Evolutionary conservation across 805 yeast genomes (phyloP), one percentile per base, ranked within the genome.

Genomic region (Candida argentea): DNA sequence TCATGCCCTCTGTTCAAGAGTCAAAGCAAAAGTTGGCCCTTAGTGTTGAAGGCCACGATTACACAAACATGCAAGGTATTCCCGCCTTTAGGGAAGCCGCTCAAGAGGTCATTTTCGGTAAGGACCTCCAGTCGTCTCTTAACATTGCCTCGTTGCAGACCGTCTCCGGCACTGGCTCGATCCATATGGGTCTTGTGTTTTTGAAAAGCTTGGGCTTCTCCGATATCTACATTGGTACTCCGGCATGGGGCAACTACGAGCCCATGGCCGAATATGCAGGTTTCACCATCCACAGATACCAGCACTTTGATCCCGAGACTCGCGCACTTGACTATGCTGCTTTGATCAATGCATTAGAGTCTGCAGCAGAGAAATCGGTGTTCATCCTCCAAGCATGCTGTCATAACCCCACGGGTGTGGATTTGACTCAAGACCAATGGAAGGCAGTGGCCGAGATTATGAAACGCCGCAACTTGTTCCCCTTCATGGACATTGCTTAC

Each of bases 401-500:
- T 38, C 67, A 61, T 42, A 61, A 61, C 39, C 67, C 67, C 4
- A 61, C 67, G 10, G 67, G 66, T 2, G 54, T 59, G 10, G 67
- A 61, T 39, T 54, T 46, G 32, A 29, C 54, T 16, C 27, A 41
- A 25, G 56, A 52, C 6, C 63, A 61, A 36, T 61, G 67, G 67
- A 35, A 31, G 22, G 33, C 42, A 30, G 50, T 61, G 16, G 44
- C 47, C 12, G 40, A 35, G 15, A 30, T 54, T 21, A 25, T 56
- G 20, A 44, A 52, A 31, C 25, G 31, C 16, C 44, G 44, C 17
- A 35, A 47, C 13, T 35, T 57, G 27, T 44, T 53, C 27, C 49
- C 55, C 3, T 31, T 60, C 20, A 50, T 61, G 28, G 67, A 61
- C 44, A 52, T 48, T 25, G 66, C 67, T 3, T 61, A 61, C 47